Base-by-base conservation (phyloP, 2,329 filamentous ascomycete species). In the Monosporascus sp. region DNA sequence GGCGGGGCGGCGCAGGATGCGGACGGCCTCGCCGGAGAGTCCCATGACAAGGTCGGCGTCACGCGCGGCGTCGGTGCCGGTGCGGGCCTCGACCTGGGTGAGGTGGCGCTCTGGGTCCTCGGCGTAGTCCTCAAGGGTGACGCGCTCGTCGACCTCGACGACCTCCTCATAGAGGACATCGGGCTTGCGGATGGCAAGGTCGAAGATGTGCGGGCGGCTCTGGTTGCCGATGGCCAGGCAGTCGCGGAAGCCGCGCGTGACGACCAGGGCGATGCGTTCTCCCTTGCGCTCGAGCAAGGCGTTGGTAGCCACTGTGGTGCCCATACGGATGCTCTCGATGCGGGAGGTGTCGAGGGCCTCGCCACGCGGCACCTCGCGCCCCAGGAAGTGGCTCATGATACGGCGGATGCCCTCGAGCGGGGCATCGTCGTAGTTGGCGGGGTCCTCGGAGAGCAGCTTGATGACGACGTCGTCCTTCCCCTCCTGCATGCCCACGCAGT, bases 321-420 rank as follows among this genome's bases (percentile, higher is more conserved):
- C 92, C 92, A 97, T 97, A 48, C 92, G 87, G 68, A 97, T 96
- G 52, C 88, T 91, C 62, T 94, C 89, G 62, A 97, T 95, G 65
- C 85, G 74, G 19, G 85, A 82, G 1, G 91, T 96, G 69, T 96
- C 91, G 8, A 96, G 75, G 1, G 88, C 76, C 67, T 91, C 78
- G 26, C 90, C 91, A 48, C 91, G 85, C 3, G 89, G 89, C 45
- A 95, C 91, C 5, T 93, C 86, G 54, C 80, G 79, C 51, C 80
- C 79, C 2, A 85, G 83, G 70, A 95, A 95, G 62, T 84, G 85
- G 60, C 86, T 87, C 71, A 96, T 84, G 53, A 96, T 85, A 54
- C 92, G 86, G 17, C 92, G 84, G 66, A 96, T 96, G 27, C 91
- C 91, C 75, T 96, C 92, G 19, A 96, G 80, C 2, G 92, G 92